These are phyloP conservation scores for Fomitopsis pulvina DNA, from an alignment of 768 basidiomycete species.

Conservation along the genomic window DNA sequence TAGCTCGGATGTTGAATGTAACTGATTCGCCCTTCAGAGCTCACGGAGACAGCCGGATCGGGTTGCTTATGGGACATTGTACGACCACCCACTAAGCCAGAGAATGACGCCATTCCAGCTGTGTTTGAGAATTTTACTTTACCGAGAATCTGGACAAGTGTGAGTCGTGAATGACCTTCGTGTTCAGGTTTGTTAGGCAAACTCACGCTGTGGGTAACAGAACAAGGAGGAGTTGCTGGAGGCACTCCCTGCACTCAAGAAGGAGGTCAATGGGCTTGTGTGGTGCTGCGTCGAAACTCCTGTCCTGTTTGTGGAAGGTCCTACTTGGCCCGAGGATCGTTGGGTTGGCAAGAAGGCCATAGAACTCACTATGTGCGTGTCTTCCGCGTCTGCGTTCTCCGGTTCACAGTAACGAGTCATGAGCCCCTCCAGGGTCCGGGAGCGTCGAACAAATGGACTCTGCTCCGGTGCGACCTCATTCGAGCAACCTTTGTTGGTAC, in stretches of 20 bases:
- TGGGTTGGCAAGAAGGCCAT: constrained; percentile 9
- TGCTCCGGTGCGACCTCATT: too few relatives aligned
- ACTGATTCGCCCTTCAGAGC: neutral
- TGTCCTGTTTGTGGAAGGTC: constrained; percentile 14
- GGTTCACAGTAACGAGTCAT: too few relatives aligned
- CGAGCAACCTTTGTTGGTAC: too few relatives aligned
- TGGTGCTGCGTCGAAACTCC: constrained; percentile 11
- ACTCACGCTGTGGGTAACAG: too few relatives aligned
- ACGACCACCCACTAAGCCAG: neutral
- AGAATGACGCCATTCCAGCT: neutral
- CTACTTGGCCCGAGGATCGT: constrained; percentile 8
- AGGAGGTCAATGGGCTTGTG: constrained; percentile 9
- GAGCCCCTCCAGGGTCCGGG: too few relatives aligned
- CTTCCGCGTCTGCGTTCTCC: too few relatives aligned
- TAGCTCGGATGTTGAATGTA: neutral
- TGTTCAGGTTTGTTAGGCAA: too few relatives aligned
- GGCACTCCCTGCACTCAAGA: constrained; percentile 11
- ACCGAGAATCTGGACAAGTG: constrained; percentile 5
- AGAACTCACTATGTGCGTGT: constrained; percentile 14
- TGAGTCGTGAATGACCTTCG: neutral
- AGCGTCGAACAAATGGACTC: too few relatives aligned
- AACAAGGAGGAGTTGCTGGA: constrained; percentile 14
- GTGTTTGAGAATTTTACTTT: neutral
- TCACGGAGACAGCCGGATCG: neutral
- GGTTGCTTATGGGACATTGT: neutral